A percentile compares a stretch with the other conserved stretches of the same genome.
phyloP scores from a whole-genome alignment of 352 stramenopile species.

The Peronosclerospora sorghi region DNA sequence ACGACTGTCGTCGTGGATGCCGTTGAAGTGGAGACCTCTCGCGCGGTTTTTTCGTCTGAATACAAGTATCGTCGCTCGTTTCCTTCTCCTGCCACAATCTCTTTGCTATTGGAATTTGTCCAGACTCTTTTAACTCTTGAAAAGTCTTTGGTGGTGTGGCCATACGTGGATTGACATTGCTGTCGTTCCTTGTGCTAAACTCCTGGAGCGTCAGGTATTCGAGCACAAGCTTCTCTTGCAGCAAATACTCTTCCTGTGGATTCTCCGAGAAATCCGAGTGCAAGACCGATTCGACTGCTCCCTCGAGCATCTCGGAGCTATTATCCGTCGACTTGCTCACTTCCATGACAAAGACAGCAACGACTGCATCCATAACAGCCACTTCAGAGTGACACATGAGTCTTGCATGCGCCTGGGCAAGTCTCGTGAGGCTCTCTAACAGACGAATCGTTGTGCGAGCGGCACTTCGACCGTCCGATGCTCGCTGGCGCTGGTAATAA shows the following conservation, averaged over 20 bases:
- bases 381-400: constrained; percentile 67
- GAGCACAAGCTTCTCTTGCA: constrained; percentile 63
- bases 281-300: constrained; percentile 48
- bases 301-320: constrained; percentile 40
- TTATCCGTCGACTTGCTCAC: constrained; percentile 60
- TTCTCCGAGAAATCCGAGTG: constrained; percentile 59
- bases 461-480: constrained; percentile 47
- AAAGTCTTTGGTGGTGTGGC: background rate
- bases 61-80: background rate
- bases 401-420: constrained; percentile 87
- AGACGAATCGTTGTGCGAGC: constrained; percentile 89
- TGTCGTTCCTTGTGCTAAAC: constrained; percentile 23
- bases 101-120: constrained; percentile 2
- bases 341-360: constrained; percentile 73
- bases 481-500: constrained; percentile 85
- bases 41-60: constrained; percentile 8
- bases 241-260: constrained; percentile 43
- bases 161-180: constrained; percentile 1
- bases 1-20: constrained; percentile 5
- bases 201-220: constrained; percentile 52
- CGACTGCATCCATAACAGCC: constrained; percentile 58
- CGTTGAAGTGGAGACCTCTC: constrained; percentile 5
- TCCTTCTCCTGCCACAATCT: constrained; percentile 4
- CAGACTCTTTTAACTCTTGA: background rate
- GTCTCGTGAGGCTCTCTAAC: constrained; percentile 89